Base-by-base conservation (phyloP, 306 rosid species). In the Glycine soja region DNA sequence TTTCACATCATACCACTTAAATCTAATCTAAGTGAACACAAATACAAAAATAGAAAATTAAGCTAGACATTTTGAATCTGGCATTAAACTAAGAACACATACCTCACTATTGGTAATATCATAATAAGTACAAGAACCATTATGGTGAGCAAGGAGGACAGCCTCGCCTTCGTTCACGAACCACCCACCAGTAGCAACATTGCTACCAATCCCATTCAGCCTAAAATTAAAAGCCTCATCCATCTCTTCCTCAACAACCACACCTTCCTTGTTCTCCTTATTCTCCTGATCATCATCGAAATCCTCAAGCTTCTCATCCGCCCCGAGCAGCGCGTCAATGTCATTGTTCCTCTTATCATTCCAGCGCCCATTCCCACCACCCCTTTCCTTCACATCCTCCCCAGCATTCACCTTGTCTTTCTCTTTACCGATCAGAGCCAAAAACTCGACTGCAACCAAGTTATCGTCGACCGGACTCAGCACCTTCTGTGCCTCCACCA, bases 61-160 rank as follows among this genome's bases (percentile, higher is more conserved):
- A 13, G 8, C 7, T 10, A 5, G 15, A n/a, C 46, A 76, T 65
- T 53, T 63, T 11, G 68, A 62, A 62, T 62, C 9, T 11, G 13
- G 13, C 43, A 63, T 32, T 1, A 14, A 46, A 78, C 2, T 3
- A 50, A 51, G 8, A 71, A 50, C 0, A 32, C 47, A 69, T 89
- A 96, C 99, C 99, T 96, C 99, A 1, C 81, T 83, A 72, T 96
- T 96, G 58, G 92, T 88, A 36, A 96, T 86, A 82, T 96, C 99
- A 81, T 90, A 88, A 84, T 88, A 90, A 46, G 97, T 86, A 86
- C 99, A 96, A 1, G 97, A 88, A 73, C 92, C 93, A 78, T 96
- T 98, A 56, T 89, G 88, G 53, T 93, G 97, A 86, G 99, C 89
- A 75, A 96, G 97, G 61, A 95, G 89, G 14, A 90, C 98, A 2